A percentile compares a stretch with the other conserved stretches of the same genome.
Evolutionary conservation across 1,284 basidiomycete genomes (phyloP).

Genomic region (Tranzscheliella williamsii): DNA sequence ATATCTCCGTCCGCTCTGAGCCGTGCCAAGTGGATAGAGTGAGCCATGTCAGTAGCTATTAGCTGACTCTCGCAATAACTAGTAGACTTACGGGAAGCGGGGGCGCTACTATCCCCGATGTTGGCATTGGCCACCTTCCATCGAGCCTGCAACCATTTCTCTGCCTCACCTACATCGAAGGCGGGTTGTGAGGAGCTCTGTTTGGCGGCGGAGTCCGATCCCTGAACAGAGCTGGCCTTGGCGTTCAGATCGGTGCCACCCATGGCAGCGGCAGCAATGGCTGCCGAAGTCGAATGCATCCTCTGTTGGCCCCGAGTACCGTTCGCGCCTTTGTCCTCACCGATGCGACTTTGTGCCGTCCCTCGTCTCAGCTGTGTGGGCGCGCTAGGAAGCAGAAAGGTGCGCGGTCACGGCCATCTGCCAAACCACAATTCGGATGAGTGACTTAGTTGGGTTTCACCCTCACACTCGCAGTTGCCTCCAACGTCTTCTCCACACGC

Average conservation of each 20-base stretch:
- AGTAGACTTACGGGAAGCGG: constrained; percentile 18
- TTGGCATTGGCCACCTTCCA: constrained; percentile 22
- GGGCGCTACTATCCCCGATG: constrained; percentile 7
- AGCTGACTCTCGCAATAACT: neutral
- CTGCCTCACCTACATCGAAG: constrained; percentile 26
- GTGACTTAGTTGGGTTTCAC: too few species aligned
- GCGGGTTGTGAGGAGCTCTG: constrained; percentile 3
- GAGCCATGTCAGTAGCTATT: neutral
- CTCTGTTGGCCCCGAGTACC: too few species aligned
- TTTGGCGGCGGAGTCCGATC: constrained; percentile 8
- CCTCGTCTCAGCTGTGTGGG: too few species aligned
- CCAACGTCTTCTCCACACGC: too few species aligned
- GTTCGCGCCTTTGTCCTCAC: too few species aligned
- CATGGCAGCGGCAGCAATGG: constrained; percentile 27
- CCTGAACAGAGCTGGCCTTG: constrained; percentile 20
- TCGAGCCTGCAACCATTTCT: constrained; percentile 23
- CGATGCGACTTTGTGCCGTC: too few species aligned
- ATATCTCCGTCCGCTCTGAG: constrained; percentile 30
- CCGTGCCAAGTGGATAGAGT: neutral
- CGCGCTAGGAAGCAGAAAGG: too few species aligned
- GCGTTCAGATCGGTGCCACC: constrained; percentile 26
- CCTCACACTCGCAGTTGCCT: too few species aligned
- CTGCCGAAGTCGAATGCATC: constrained; percentile 38
- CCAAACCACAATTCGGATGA: too few species aligned
- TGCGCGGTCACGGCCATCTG: too few species aligned